Percentiles rank a stretch among this genome's conserved stretches.
Conservation (phyloP, 768 basidiomycete genomes). For the Mycena galopus region DNA sequence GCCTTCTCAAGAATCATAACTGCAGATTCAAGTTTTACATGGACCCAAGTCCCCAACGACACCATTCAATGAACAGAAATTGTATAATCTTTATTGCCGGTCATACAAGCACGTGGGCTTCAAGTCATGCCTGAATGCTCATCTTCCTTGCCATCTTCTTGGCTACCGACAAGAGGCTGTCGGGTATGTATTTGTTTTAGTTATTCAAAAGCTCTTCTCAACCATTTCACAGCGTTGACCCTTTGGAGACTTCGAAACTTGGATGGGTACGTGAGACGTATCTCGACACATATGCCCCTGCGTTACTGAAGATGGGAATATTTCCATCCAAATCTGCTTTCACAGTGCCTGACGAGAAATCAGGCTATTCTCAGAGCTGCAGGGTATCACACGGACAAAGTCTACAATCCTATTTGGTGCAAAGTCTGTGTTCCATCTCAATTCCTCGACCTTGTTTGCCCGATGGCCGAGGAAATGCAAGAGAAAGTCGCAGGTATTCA, state of each 20-base stretch:
- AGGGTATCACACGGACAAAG: constrained; percentile 40
- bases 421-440: constrained; percentile 40
- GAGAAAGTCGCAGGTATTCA: constrained; percentile 32
- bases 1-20: neutral
- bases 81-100: constrained; percentile 30
- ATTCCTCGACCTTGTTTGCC: too few species aligned
- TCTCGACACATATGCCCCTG: too few species aligned
- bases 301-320: too few species aligned
- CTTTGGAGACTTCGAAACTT: too few species aligned
- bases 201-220: too few species aligned
- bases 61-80: constrained; percentile 37
- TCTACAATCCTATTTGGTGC: constrained; percentile 43
- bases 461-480: constrained; percentile 25
- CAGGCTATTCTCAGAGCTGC: constrained; percentile 45
- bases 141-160: constrained; percentile 40
- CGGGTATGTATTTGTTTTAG: neutral
- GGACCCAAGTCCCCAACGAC: constrained; percentile 32
- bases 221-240: too few species aligned
- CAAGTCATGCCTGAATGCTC: constrained; percentile 37
- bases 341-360: too few species aligned
- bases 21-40: constrained; percentile 27
- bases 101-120: constrained; percentile 37
- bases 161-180: constrained; percentile 40
- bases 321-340: too few species aligned
- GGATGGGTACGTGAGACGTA: too few species aligned